Conservation (phyloP, 2,329 filamentous ascomycete species). For the Cladophialophora bantiana region DNA sequence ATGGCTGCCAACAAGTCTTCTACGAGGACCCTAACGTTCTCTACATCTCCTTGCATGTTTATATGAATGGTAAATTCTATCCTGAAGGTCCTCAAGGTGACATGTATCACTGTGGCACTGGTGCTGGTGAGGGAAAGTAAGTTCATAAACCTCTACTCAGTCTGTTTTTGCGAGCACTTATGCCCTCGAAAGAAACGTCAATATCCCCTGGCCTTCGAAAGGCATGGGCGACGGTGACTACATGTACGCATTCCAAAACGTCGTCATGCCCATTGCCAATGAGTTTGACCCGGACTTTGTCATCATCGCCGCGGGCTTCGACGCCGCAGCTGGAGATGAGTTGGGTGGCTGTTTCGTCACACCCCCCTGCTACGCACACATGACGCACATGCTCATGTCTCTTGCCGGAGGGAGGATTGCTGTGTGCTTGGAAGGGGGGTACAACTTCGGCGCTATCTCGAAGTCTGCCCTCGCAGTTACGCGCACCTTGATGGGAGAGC, state of each 20-base stretch:
- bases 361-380: conserved; percentile 90
- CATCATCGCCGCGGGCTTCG: conserved; percentile 94
- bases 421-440: conserved; percentile 93
- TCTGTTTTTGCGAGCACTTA: conserved; percentile 29
- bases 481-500: conserved; percentile 92
- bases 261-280: conserved; percentile 93
- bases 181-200: conserved; percentile 62
- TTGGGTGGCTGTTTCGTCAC: conserved; percentile 92
- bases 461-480: conserved; percentile 91
- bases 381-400: conserved; percentile 99
- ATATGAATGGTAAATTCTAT: conserved; percentile 83
- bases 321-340: conserved; percentile 91
- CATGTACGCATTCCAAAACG: conserved; percentile 90
- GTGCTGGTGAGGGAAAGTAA: conserved; percentile 63
- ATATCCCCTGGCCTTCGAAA: conserved; percentile 71
- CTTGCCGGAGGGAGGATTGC: conserved; percentile 87
- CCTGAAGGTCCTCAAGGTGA: conserved; percentile 69
- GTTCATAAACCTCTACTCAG: conserved; percentile 28
- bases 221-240: conserved; percentile 97
- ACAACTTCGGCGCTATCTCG: conserved; percentile 92
- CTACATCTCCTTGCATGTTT: conserved; percentile 94
- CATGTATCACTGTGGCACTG: conserved; percentile 65
- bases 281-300: conserved; percentile 95
- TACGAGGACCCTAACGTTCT: conserved; percentile 93
- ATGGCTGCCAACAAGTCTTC: conserved; percentile 95